Base-by-base conservation (phyloP, 345 rosid species). In the Stellera chamaejasme region DNA sequence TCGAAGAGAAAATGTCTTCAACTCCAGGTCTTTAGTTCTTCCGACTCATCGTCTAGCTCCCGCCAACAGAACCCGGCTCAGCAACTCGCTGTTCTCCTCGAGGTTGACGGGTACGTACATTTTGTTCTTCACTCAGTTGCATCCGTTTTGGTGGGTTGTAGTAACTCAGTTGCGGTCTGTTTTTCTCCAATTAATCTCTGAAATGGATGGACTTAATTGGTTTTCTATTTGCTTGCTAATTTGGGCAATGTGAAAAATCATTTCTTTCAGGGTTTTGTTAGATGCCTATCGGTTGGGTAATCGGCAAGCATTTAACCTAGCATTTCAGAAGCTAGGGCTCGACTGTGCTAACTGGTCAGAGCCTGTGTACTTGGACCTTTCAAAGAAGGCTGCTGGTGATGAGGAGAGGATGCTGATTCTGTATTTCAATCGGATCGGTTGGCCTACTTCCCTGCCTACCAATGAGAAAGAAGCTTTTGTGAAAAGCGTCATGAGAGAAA, bases 301-400 rank as follows among this genome's bases (percentile, higher is more conserved):
- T 72, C 92, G 96, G 41, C 96, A 77, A 61, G 83, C 98, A 14
- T 83, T 91, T 72, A 91, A 87, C 72, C 45, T 71, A 91, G 98
- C 95, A 68, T 91, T 91, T 77, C 77, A 66, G 64, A 91, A 85
- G 83, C 96, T 91, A 51, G 95, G 96, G 16, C 98, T 91, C 54
- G 98, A 91, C 64, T 91, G 98, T 58, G 98, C 96, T 39, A 91
- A 85, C 74, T 91, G 98, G 98, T 74, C 87, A 50, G 79, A 78
- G 28, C 96, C 95, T 61, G 77, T 91, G 62, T 91, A 91, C 71
- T 51, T 70, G 32, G 98, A 91, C 72, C 78, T 91, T 62, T 58
- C 27, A 75, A 92, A 96, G 78, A 92, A 80, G 66, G 81, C 93
- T 71, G 74, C 80, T 49, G 90, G 83, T 41, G 87, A 85, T 82